phyloP scores from a whole-genome alignment of 148 eudicot genomes.

The Nyssa sinensis region DNA sequence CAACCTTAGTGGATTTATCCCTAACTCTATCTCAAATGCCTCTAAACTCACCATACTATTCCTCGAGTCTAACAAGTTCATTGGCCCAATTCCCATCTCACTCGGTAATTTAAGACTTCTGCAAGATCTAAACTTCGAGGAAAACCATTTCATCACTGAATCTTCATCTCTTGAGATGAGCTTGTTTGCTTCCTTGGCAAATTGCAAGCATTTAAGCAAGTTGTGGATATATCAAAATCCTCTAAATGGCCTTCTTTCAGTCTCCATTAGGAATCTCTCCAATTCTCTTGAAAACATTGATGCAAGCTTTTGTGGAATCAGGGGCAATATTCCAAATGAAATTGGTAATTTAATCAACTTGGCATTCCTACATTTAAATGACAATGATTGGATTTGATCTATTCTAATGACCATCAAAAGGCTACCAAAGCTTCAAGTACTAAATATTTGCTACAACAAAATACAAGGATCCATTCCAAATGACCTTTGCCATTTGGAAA shows the following conservation, averaged over 20 bases:
- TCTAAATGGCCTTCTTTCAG: background rate
- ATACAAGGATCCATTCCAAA: background rate
- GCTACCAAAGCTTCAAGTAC: background rate
- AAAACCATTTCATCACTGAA: background rate
- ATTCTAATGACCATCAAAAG: background rate
- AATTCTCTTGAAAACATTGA: background rate
- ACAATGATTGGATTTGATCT: background rate
- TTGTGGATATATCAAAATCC: background rate
- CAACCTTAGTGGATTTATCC: background rate
- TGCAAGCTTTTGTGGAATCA: background rate
- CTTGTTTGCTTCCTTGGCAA: conserved; percentile 19
- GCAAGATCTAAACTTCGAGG: background rate
- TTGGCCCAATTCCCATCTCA: background rate
- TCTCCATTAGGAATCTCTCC: background rate
- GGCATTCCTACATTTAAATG: background rate
- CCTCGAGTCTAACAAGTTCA: background rate
- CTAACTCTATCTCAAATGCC: conserved; percentile 7
- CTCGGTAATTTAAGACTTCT: background rate
- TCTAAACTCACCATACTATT: conserved; percentile 1
- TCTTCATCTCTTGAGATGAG: background rate
- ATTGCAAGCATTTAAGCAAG: background rate
- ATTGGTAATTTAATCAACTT: background rate
- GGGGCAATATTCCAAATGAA: background rate
- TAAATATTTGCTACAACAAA: background rate
- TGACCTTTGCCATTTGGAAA: background rate